Percentiles rank a stretch among this genome's conserved stretches.
phyloP scores from a whole-genome alignment of 768 basidiomycete genomes.

The Lyophyllum decastes region DNA sequence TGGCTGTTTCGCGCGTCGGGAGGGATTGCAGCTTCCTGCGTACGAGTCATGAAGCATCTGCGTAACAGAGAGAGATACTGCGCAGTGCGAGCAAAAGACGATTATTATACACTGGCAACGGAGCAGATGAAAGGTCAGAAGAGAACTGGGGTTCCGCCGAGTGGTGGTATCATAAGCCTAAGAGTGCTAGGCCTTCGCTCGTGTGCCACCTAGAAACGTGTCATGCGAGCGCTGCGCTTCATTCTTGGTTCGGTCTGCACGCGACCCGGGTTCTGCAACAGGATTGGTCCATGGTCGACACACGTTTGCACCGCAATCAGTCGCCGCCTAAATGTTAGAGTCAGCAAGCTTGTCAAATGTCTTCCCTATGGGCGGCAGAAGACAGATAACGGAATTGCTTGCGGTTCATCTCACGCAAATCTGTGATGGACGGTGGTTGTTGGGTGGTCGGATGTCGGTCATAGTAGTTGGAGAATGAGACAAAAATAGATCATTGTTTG shows the following conservation, averaged over 20 bases:
- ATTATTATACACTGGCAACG: no score
- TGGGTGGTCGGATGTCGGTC: no score
- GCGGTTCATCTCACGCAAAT: no score
- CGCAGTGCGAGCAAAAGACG: no score
- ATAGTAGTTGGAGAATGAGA: no score
- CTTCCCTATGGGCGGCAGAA: not conserved
- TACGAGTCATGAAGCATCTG: conserved; percentile 18
- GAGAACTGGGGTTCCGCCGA: conserved; percentile 1
- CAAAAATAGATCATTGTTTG: not conserved
- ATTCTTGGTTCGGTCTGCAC: conserved; percentile 20
- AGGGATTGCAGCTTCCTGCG: conserved; percentile 37
- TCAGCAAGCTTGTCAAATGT: not conserved
- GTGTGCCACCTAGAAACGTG: conserved; percentile 35
- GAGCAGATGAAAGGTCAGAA: not conserved
- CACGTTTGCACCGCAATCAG: conserved; percentile 29
- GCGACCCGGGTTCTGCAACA: conserved; percentile 25
- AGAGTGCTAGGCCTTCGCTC: conserved; percentile 14
- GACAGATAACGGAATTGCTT: not conserved
- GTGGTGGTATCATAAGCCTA: not conserved
- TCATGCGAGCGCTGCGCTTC: conserved; percentile 5
- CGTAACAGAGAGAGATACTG: no score
- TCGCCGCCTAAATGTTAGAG: not conserved
- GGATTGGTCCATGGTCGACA: conserved; percentile 28
- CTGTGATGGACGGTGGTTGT: no score
- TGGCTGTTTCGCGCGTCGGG: conserved; percentile 38